A percentile compares a stretch with the other conserved stretches of the same genome.
Conservation (phyloP, 2,329 filamentous ascomycete genomes). For the Exophiala sp. region DNA sequence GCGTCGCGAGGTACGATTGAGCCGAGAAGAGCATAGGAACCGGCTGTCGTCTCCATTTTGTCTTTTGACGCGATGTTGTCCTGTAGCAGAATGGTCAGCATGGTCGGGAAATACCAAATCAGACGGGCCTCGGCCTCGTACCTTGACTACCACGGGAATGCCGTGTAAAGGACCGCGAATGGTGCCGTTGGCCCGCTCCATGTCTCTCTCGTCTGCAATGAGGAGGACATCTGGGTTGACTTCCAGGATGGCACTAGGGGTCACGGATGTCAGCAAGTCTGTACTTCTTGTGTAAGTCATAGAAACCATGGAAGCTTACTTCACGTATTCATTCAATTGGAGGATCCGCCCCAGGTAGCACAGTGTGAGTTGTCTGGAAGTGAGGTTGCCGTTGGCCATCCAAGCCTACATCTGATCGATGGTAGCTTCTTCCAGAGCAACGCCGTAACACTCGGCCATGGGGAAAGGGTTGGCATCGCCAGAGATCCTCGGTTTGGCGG, state of each 20-base stretch:
- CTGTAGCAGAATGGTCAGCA: not conserved
- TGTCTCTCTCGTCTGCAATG: slow-evolving; percentile 58
- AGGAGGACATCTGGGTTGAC: slow-evolving; percentile 37
- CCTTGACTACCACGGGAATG: slow-evolving; percentile 64
- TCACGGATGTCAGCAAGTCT: too few relatives aligned
- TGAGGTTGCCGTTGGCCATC: not conserved
- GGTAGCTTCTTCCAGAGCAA: not conserved
- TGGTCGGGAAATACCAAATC: not conserved
- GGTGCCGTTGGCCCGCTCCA: slow-evolving; percentile 52
- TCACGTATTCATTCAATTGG: not conserved
- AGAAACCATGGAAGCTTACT: not conserved
- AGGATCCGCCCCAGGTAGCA: not conserved
- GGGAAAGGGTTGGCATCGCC: not conserved
- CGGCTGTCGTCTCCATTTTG: slow-evolving; percentile 28
- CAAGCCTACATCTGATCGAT: not conserved
- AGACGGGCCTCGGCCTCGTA: not conserved
- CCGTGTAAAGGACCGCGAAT: slow-evolving; percentile 63
- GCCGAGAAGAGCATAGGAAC: slow-evolving; percentile 22
- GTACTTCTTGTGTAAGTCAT: too few relatives aligned
- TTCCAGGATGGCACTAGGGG: not conserved
- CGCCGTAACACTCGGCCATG: not conserved
- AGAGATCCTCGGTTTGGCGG: not conserved
- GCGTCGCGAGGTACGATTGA: slow-evolving; percentile 21
- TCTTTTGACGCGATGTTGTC: slow-evolving; percentile 31
- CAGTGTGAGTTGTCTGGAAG: not conserved